These are phyloP conservation scores for Protomyces inouyei DNA, from an alignment of 1,139 yeast genomes.

Conservation along the genomic window DNA sequence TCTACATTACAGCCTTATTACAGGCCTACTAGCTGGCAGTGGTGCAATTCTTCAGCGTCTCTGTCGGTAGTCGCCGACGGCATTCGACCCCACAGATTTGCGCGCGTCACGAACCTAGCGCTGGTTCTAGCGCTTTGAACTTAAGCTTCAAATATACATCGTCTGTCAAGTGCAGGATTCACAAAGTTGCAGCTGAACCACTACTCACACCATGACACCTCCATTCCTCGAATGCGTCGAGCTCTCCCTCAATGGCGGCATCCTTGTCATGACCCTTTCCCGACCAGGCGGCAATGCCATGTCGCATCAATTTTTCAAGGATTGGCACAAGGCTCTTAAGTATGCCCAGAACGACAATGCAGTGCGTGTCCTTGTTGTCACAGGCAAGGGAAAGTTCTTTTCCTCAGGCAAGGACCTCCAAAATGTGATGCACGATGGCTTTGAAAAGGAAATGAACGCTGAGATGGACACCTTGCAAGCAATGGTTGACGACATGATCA, in stretches of 20 bases:
- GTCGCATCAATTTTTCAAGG: conserved; percentile 11
- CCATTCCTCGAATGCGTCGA: not conserved
- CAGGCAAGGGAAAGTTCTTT: conserved; percentile 19
- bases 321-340: conserved; percentile 15
- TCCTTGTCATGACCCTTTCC: conserved; percentile 6
- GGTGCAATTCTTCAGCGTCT: too few relatives aligned
- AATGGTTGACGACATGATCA: conserved; percentile 12
- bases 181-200: too few relatives aligned
- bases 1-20: too few relatives aligned
- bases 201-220: too few relatives aligned
- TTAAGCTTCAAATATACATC: too few relatives aligned
- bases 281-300: conserved; percentile 23
- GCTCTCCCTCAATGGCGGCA: conserved; percentile 5
- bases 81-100: too few relatives aligned
- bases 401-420: conserved; percentile 15
- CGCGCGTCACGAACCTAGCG: too few relatives aligned
- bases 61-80: too few relatives aligned
- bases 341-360: conserved; percentile 2
- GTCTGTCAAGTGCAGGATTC: too few relatives aligned
- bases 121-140: too few relatives aligned
- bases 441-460: conserved; percentile 9
- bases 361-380: conserved; percentile 17
- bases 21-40: too few relatives aligned
- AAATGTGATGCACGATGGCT: conserved; percentile 7
- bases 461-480: conserved; percentile 16